These are phyloP conservation scores for Corinectria fuckeliana DNA, from an alignment of 2,329 filamentous ascomycete genomes.

Conservation along the genomic window DNA sequence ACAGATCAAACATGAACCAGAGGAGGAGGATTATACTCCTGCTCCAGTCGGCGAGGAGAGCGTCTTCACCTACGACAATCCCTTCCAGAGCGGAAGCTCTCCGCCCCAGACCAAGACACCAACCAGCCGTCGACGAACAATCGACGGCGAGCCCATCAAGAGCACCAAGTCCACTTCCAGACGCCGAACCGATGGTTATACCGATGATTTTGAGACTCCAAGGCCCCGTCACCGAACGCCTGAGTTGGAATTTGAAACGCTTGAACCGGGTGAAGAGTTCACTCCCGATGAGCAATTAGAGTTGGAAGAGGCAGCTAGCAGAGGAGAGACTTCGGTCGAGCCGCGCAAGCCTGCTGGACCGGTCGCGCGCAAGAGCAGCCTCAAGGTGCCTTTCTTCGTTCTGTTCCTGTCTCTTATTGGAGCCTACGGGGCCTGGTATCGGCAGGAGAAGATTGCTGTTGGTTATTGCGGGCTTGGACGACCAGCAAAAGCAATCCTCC, in stretches of 20 bases:
- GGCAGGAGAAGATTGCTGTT: conserved; percentile 94
- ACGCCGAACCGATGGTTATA: conserved; percentile 50
- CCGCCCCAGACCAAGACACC: conserved; percentile 60
- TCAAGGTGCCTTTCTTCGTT: conserved; percentile 72
- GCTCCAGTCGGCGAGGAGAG: conserved; percentile 55
- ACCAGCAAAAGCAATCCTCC: conserved; percentile 59
- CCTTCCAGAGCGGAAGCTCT: conserved; percentile 85
- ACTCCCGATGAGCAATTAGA: conserved; percentile 89
- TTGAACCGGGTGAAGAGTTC: conserved; percentile 88
- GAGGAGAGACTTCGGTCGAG: conserved; percentile 56
- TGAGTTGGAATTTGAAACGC: conserved; percentile 59
- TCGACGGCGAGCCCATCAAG: conserved; percentile 49
- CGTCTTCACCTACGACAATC: conserved; percentile 88
- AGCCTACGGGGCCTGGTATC: conserved; percentile 81
- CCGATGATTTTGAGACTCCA: conserved; percentile 46
- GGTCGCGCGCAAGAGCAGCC: conserved; percentile 50
- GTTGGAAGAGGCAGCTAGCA: conserved; percentile 70
- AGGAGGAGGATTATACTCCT: conserved; percentile 37
- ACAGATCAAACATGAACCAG: conserved; percentile 61
- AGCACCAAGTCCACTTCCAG: conserved; percentile 51
- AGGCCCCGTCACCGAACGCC: conserved; percentile 45
- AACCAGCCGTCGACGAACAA: conserved; percentile 57
- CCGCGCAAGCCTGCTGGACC: conserved; percentile 49
- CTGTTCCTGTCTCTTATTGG: conserved; percentile 73
- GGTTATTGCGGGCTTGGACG: conserved; percentile 91